Conservation (phyloP, 2,329 filamentous ascomycete species). For the Hymenoscyphus scutula region DNA sequence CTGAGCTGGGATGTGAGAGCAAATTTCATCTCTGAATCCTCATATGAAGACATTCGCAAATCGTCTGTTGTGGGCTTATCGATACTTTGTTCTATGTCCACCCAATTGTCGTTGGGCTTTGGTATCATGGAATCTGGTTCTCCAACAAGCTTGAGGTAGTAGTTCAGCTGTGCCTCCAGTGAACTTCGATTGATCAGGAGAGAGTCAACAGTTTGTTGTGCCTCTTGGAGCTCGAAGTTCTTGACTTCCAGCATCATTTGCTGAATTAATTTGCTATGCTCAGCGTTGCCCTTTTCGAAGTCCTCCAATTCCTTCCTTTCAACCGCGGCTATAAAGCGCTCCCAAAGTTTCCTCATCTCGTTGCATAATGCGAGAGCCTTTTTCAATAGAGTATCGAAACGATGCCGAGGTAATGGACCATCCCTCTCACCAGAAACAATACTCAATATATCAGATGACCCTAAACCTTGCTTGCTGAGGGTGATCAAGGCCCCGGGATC, state of each 20-base stretch:
- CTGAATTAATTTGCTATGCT: not conserved
- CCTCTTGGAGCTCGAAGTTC: not conserved
- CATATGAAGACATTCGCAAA: not conserved
- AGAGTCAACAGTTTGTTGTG: not conserved
- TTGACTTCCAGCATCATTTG: not conserved
- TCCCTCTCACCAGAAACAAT: not conserved
- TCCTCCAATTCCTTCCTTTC: not conserved
- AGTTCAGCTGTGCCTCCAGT: not conserved
- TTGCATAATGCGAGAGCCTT: not conserved
- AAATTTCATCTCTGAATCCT: not conserved
- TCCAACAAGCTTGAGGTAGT: not conserved
- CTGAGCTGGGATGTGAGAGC: not conserved
- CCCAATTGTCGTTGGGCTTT: not conserved
- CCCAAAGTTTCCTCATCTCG: not conserved
- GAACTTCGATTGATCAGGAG: not conserved
- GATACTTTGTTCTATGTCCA: not conserved
- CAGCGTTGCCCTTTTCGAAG: not conserved
- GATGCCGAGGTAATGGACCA: not conserved
- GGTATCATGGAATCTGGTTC: not conserved
- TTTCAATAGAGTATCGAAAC: not conserved
- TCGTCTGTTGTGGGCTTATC: not conserved
- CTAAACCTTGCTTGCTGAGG: not conserved
- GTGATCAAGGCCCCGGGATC: slow-evolving; percentile 31
- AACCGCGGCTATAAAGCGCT: not conserved
- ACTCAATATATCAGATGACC: not conserved